Evolutionary conservation across 345 rosid species (phyloP).

Genomic region (Rhodamnia argentea): DNA sequence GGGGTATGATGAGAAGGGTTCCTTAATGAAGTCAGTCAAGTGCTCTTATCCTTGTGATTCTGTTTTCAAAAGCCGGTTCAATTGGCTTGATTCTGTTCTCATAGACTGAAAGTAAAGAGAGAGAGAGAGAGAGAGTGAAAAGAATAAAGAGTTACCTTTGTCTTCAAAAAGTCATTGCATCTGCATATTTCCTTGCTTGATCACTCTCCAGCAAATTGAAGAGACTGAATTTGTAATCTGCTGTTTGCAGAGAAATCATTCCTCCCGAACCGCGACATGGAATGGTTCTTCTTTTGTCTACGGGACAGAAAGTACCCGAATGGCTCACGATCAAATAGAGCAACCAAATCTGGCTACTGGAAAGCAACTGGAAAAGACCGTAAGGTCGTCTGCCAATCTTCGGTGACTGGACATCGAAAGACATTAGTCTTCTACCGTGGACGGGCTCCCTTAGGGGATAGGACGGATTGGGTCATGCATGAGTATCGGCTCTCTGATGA

Average conservation of each 20-base stretch:
- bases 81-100: not conserved
- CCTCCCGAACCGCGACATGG: constrained; percentile 69
- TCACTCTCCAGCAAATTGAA: not conserved
- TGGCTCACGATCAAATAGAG: constrained; percentile 74
- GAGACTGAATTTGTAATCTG: not conserved
- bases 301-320: constrained; percentile 80
- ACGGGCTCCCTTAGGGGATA: constrained; percentile 69
- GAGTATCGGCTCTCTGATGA: constrained; percentile 72
- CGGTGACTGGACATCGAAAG: constrained; percentile 47
- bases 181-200: not conserved
- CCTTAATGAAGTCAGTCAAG: not conserved
- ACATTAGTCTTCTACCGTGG: constrained; percentile 74
- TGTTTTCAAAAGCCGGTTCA: not conserved
- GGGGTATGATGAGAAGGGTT: not conserved
- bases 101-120: not conserved
- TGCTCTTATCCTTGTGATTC: not conserved
- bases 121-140: not conserved
- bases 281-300: constrained; percentile 91
- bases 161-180: not conserved
- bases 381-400: constrained; percentile 48
- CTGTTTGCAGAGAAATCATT: constrained; percentile 60
- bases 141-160: not conserved
- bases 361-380: constrained; percentile 90
- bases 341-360: constrained; percentile 90
- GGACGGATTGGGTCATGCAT: constrained; percentile 77